Percentiles rank a stretch among this genome's conserved stretches.
These are phyloP conservation scores for Glomus cerebriforme DNA, from an alignment of 192 early-diverging fungal genomes.

Conservation along the genomic window DNA sequence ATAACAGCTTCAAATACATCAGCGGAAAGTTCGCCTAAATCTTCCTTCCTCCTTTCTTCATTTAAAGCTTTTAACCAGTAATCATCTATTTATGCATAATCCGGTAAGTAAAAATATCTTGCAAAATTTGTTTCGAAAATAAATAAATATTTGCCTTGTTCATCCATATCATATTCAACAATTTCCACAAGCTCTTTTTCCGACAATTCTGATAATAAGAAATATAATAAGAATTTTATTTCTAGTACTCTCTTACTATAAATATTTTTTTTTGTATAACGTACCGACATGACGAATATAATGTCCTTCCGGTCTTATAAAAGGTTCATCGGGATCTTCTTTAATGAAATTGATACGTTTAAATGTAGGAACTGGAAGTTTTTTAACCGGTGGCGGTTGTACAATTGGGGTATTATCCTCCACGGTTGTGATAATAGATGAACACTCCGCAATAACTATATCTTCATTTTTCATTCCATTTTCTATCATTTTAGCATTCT, in stretches of 20 bases:
- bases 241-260: background rate
- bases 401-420: slow-evolving; percentile 20
- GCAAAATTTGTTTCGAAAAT: background rate
- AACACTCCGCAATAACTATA: background rate
- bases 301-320: slow-evolving; percentile 64
- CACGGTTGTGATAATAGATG: background rate
- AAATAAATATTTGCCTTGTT: slow-evolving; percentile 67
- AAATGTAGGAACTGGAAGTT: slow-evolving; percentile 51
- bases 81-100: slow-evolving; percentile 55
- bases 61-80: slow-evolving; percentile 76
- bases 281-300: slow-evolving; percentile 72
- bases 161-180: slow-evolving; percentile 98
- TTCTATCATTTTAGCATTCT: background rate
- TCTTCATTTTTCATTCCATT: background rate
- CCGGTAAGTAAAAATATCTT: slow-evolving; percentile 1
- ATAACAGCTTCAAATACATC: slow-evolving; percentile 84
- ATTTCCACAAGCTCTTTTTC: slow-evolving; percentile 59
- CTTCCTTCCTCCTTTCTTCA: slow-evolving; percentile 56
- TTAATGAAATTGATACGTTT: slow-evolving; percentile 32
- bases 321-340: slow-evolving; percentile 41
- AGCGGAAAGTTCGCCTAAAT: slow-evolving; percentile 51
- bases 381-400: slow-evolving; percentile 32
- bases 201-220: slow-evolving; percentile 48
- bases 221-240: background rate
- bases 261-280: background rate